Percentiles rank a stretch among this genome's conserved stretches.
These are phyloP conservation scores for Cryptococcus jaspeensis DNA, from an alignment of 1,284 basidiomycete species.

Conservation along the genomic window DNA sequence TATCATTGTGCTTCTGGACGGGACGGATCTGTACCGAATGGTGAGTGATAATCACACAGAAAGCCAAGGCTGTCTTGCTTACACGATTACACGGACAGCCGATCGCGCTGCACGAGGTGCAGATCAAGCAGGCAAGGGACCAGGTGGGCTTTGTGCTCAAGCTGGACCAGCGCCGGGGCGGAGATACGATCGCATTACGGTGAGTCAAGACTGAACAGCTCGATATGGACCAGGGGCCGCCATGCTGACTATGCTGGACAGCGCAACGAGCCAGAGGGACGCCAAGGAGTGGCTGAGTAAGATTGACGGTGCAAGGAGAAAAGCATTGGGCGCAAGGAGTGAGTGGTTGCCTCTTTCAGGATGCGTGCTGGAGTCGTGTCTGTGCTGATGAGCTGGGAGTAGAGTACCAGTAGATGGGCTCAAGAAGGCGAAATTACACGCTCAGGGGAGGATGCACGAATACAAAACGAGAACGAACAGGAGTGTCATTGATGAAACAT, in stretches of 20 bases:
- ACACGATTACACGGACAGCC: constrained; percentile 46
- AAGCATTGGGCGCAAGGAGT: constrained; percentile 29
- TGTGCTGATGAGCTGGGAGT: no score
- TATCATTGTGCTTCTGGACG: constrained; percentile 73
- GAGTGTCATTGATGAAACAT: no score
- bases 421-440: no score
- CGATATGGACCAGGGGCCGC: no score
- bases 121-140: constrained; percentile 53
- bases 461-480: no score
- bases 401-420: no score
- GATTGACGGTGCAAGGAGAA: constrained; percentile 50
- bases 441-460: no score
- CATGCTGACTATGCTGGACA: constrained; percentile 20
- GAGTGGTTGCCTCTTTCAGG: no score
- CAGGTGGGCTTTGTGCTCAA: constrained; percentile 64
- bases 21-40: constrained; percentile 73
- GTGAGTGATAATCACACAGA: constrained; percentile 54
- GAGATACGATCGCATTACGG: constrained; percentile 63
- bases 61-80: constrained; percentile 67
- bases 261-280: constrained; percentile 63
- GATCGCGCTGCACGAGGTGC: constrained; percentile 47
- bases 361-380: no score
- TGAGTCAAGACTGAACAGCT: constrained; percentile 20
- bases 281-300: constrained; percentile 63
- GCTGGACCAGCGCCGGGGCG: constrained; percentile 69